phyloP scores from a whole-genome alignment of 495 filamentous ascomycete species.

The Penicillium malachiteum region DNA sequence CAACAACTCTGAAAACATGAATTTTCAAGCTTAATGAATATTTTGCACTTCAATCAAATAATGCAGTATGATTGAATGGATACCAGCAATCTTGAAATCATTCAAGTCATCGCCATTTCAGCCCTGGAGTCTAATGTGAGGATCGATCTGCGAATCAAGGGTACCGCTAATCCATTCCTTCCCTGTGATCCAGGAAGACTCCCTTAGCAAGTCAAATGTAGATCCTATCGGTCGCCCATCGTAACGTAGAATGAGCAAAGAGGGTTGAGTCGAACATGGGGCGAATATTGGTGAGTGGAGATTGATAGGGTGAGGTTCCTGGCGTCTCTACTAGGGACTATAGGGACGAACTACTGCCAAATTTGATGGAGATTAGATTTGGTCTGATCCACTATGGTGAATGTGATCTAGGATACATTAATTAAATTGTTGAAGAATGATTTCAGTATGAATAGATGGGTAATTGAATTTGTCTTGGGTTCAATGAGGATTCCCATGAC shows the following conservation, averaged over 20 bases:
- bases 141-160: constrained; percentile 2
- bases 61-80: too few relatives aligned
- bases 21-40: too few relatives aligned
- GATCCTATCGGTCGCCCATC: constrained; percentile 16
- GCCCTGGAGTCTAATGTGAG: too few relatives aligned
- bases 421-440: not conserved
- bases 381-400: not conserved
- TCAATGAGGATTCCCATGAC: too few relatives aligned
- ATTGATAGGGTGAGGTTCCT: constrained; percentile 5
- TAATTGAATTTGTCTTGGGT: not conserved
- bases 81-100: too few relatives aligned
- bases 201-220: constrained; percentile 1
- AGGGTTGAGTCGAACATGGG: not conserved
- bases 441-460: not conserved
- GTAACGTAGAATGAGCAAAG: constrained; percentile 8
- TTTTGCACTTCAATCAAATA: too few relatives aligned
- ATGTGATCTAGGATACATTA: not conserved
- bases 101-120: too few relatives aligned
- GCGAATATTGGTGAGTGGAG: not conserved
- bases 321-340: not conserved
- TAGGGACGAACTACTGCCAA: not conserved
- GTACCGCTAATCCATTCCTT: constrained; percentile 12
- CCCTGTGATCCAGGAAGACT: not conserved
- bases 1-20: too few relatives aligned
- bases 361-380: not conserved